phyloP scores from a whole-genome alignment of 1,284 basidiomycete species.

The Jaminaea rosea region DNA sequence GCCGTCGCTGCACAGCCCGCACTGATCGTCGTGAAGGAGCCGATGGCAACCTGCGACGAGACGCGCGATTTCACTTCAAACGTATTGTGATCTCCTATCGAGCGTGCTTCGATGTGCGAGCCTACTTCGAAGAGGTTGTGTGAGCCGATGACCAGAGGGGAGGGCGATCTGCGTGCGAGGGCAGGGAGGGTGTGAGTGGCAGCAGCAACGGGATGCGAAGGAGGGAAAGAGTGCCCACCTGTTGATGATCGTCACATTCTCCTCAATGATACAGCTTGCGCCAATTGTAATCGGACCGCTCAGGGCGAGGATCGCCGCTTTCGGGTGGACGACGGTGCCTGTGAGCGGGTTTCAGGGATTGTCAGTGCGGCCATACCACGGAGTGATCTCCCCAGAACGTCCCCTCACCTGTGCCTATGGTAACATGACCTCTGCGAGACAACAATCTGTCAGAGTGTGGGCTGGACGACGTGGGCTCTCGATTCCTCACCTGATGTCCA shows the following conservation, averaged over 20 bases:
- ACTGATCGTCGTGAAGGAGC: no score
- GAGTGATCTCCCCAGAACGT: no score
- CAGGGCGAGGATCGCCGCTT: slow-evolving; percentile 77
- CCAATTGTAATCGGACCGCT: slow-evolving; percentile 80
- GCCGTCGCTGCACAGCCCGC: no score
- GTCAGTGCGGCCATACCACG: no score
- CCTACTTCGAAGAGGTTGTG: slow-evolving; percentile 80
- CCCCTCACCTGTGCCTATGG: no score
- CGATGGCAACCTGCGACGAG: no score
- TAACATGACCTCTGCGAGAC: no score
- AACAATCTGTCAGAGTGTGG: no score
- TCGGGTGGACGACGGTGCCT: slow-evolving; percentile 89
- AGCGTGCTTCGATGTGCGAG: slow-evolving; percentile 68
- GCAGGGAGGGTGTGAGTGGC: background rate
- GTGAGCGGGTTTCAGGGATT: no score
- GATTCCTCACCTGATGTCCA: no score
- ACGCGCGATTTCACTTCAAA: slow-evolving; percentile 70
- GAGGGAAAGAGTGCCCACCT: slow-evolving; percentile 50
- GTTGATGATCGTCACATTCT: slow-evolving; percentile 77
- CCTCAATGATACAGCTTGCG: slow-evolving; percentile 79
- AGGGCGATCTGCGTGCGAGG: background rate
- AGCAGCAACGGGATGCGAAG: background rate
- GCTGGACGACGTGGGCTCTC: no score
- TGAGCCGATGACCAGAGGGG: slow-evolving; percentile 76
- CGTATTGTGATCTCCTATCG: slow-evolving; percentile 72